Base-by-base conservation (phyloP, 2,329 filamentous ascomycete genomes). In the Cercospora sesami region DNA sequence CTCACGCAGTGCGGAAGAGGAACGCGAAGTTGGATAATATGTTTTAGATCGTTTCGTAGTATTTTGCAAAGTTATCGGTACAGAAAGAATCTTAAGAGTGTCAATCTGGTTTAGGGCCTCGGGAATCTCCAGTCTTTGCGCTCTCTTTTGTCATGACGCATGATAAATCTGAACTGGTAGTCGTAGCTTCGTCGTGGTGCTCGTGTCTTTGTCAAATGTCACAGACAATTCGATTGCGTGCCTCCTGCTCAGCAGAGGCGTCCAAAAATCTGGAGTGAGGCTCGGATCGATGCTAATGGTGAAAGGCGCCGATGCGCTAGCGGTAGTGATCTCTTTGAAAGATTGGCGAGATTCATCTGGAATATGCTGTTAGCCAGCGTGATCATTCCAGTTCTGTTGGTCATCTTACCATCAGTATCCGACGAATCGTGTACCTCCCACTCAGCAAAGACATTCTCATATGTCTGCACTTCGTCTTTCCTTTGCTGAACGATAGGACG, bases 131-230 rank as follows among this genome's bases (percentile, higher is more conserved):
- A 18, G n/a, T 45, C 18, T 45, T 21, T 21, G n/a, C 10, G 18
- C n/a, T 18, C 39, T 18, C 18, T 30, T 28, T n/a, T 18, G 31
- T 58, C 23, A 64, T 12, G 39, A 42, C 18, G 33, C 10, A 45
- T 68, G 60, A n/a, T 45, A 36, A 12, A 70, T 61, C 45, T 68
- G 68, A 31, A 70, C 16, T 1, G 68, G 68, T 14, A 70, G 45
- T 48, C 61, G 42, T 31, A 70, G 36, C 30, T 68, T 70, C 33
- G 61, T 66, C 2, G 45, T 62, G 5, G 63, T 60, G 57, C 60
- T 64, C 2, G 63, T 6, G 26, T 70, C 65, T 21, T 68, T 66
- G n/a, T 68, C 68, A 8, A 70, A 61, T 5, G 63, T 68, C 10
- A 70, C 36, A 12, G 60, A 57, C 4, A 70, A 18, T n/a, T 68